Evolutionary conservation across 805 yeast genomes (phyloP).

Genomic region (Gaillardinia entomophila): DNA sequence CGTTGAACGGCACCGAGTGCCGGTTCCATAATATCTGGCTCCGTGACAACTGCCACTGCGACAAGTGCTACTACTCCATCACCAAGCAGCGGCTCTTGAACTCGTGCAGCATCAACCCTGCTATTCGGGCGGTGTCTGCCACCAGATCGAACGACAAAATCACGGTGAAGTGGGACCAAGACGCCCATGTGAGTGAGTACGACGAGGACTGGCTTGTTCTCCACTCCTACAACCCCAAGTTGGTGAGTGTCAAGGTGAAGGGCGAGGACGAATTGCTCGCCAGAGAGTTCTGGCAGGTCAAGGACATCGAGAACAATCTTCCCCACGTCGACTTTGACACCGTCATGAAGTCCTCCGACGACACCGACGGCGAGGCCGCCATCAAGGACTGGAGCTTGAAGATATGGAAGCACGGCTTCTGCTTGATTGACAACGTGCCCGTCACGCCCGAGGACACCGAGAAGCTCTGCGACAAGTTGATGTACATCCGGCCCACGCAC

Average conservation of each 20-base stretch:
- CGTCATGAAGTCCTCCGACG: conserved; percentile 33
- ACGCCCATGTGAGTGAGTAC: conserved; percentile 33
- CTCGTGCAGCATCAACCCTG: conserved; percentile 41
- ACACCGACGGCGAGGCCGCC: conserved; percentile 31
- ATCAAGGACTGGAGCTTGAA: conserved; percentile 51
- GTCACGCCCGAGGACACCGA: conserved; percentile 55
- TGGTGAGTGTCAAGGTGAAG: conserved; percentile 24
- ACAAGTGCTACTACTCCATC: conserved; percentile 43
- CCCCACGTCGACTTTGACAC: conserved; percentile 46
- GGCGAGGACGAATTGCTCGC: conserved; percentile 25
- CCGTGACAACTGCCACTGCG: conserved; percentile 60
- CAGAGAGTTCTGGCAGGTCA: conserved; percentile 40
- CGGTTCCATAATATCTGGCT: conserved; percentile 45
- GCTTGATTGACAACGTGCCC: conserved; percentile 57
- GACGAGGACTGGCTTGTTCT: conserved; percentile 37
- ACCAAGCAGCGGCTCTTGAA: conserved; percentile 59
- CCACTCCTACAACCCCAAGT: conserved; percentile 49
- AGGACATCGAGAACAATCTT: conserved; percentile 28
- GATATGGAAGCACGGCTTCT: conserved; percentile 54
- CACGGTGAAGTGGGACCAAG: conserved; percentile 33
- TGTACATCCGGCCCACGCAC: conserved; percentile 62
- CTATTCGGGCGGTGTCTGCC: too few species aligned
- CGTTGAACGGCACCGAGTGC: conserved; percentile 5
- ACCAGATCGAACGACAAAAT: conserved; percentile 15
- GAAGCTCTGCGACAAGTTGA: conserved; percentile 48